Conservation (phyloP, 257 asterid genomes). For the Nicotiana undulata region DNA sequence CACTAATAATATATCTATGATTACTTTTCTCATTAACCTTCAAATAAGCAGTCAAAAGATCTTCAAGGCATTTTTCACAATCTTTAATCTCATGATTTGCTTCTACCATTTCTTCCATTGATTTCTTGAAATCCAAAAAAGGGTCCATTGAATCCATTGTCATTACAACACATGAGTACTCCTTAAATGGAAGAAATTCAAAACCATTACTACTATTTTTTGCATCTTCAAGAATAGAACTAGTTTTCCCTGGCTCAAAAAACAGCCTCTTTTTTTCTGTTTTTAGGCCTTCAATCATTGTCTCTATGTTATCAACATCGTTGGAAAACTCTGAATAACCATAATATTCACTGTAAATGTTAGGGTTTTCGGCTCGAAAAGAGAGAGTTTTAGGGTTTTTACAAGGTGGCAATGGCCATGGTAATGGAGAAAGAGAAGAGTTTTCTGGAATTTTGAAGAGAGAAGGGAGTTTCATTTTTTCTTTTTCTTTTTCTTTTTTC, state of each 20-base stretch:
- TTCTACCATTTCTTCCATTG: conserved; percentile 64
- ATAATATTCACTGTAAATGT: neutral
- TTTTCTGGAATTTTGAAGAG: conserved; percentile 31
- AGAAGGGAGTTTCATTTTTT: conserved; percentile 40
- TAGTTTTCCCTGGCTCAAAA: conserved; percentile 45
- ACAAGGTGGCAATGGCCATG: conserved; percentile 46
- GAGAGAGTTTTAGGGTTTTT: conserved; percentile 43
- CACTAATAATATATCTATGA: conserved; percentile 50
- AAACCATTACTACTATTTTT: neutral
- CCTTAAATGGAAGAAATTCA: conserved; percentile 14
- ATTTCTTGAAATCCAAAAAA: conserved; percentile 34
- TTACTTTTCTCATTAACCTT: conserved; percentile 27
- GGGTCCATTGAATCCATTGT: conserved; percentile 41
- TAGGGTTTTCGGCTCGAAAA: conserved; percentile 22
- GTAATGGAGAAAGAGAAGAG: conserved; percentile 10
- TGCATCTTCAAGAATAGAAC: conserved; percentile 38
- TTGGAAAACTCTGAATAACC: neutral
- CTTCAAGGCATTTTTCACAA: conserved; percentile 41
- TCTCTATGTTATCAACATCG: conserved; percentile 15
- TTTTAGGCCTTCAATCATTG: conserved; percentile 26
- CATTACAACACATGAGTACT: conserved; percentile 14
- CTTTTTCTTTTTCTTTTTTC: neutral
- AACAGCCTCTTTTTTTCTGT: conserved; percentile 35
- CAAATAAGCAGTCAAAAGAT: conserved; percentile 39
- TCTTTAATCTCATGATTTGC: conserved; percentile 30